Evolutionary conservation across 2,329 filamentous ascomycete genomes (phyloP), one percentile per base, ranked within the genome.

Genomic region (Cadophora luteo-olivacea): DNA sequence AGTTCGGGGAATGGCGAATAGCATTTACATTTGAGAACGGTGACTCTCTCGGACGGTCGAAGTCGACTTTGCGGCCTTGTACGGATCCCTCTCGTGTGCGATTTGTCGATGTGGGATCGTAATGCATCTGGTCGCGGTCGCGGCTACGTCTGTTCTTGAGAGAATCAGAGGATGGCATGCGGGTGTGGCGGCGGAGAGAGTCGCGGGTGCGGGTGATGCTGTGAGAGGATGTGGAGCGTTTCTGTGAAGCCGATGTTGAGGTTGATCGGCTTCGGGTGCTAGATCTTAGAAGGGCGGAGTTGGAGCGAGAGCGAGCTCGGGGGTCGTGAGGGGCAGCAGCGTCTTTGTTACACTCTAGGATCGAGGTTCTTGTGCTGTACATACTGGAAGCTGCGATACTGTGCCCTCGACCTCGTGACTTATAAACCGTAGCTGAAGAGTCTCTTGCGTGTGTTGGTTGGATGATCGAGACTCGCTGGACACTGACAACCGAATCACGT

Each of bases 1-100:
- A 68, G 32, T 25, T 60, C 7, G 38, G 24, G 4, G 68, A 68
- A 57, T 69, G 65, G 12, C 25, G 16, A 4, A 54, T 66, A 38
- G 65, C 38, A 32, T 71, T 69, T 4, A 52, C 16, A 71, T 77
- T 72, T 84, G 76, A 80, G 36, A 74, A 73, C 19, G 71, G 70
- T 14, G 62, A 68, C 61, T 70, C 68, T 19, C 71, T 61, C 19
- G 72, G 69, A 38, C 71, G 64, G 33, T 73, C 70, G 57, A 72
- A 74, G 38, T 75, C 72, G 16, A 73, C 60, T 7, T 63, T 63
- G 12, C 69, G 70, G 12, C 71, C 72, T 66, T 73, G 67, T 2
- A 75, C 64, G 19, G 69, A 73, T 11, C 71, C 73, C 22, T 66
- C 64, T 8, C 72, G 61, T n/a, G 68, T 71, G 1, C 69, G 67